phyloP scores from a whole-genome alignment of 768 basidiomycete species.

The Neoboletus magnificus region DNA sequence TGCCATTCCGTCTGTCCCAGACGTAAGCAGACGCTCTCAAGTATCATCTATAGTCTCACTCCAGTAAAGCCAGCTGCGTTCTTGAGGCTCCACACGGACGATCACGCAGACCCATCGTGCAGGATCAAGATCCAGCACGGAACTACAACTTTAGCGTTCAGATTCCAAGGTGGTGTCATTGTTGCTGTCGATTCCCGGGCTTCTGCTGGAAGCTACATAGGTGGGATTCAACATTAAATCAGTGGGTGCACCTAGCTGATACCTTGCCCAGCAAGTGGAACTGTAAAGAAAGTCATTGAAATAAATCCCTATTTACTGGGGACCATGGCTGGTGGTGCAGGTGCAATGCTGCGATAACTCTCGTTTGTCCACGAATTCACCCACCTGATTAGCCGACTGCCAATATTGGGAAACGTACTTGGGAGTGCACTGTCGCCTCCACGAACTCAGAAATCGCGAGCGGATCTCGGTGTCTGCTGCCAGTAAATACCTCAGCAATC shows the following conservation, averaged over 20 bases:
- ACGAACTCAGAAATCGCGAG: slow-evolving; percentile 94
- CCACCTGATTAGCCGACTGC: slow-evolving; percentile 67
- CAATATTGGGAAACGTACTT: slow-evolving; percentile 99
- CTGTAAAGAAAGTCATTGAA: slow-evolving; percentile 99
- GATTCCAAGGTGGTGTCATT: slow-evolving; percentile 94
- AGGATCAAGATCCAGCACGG: slow-evolving; percentile 98
- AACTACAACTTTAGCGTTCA: slow-evolving; percentile 96
- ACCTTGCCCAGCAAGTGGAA: slow-evolving; percentile 74
- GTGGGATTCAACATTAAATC: slow-evolving; percentile 43
- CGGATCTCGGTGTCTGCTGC: slow-evolving; percentile 99
- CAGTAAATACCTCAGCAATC: slow-evolving; percentile 94
- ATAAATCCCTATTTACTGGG: slow-evolving; percentile 99
- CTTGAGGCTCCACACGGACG: slow-evolving; percentile 90
- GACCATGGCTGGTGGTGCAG: slow-evolving; percentile 99
- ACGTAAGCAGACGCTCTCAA: slow-evolving; percentile 49
- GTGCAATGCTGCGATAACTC: slow-evolving; percentile 40
- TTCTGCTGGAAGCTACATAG: slow-evolving; percentile 95
- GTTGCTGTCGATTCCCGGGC: slow-evolving; percentile 99
- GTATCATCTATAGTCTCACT: slow-evolving; percentile 3
- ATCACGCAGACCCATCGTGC: slow-evolving; percentile 90
- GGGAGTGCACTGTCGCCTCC: slow-evolving; percentile 94
- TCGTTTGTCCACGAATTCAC: slow-evolving; percentile 4
- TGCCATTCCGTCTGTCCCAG: slow-evolving; percentile 66
- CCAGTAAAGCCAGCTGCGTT: slow-evolving; percentile 77
- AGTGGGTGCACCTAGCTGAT: background rate